Conservation (phyloP, 371 early-diverging fungal species). For the Ordospora pajunii region DNA sequence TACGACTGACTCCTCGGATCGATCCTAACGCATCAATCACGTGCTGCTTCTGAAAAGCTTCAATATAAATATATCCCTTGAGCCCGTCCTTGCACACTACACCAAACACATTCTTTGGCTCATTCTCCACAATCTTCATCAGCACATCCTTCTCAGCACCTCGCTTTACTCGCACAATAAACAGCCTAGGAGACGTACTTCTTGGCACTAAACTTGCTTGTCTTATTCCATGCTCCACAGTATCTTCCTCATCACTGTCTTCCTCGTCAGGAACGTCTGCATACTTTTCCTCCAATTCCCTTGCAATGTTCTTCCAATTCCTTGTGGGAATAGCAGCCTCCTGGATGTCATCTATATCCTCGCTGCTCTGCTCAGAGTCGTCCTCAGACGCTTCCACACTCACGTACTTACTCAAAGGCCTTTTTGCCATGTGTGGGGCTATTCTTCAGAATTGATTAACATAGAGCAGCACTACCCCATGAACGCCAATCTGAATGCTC, state of each 20-base stretch:
- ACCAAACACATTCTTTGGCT: background rate
- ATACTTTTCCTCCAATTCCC: constrained; percentile 54
- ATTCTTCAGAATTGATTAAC: background rate
- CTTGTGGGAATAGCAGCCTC: background rate
- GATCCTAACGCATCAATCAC: constrained; percentile 70
- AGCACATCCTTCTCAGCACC: constrained; percentile 53
- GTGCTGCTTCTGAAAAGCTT: constrained; percentile 72
- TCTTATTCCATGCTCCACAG: background rate
- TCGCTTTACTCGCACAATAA: constrained; percentile 52
- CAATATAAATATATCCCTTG: constrained; percentile 86
- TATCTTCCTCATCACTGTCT: constrained; percentile 38
- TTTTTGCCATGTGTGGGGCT: constrained; percentile 15
- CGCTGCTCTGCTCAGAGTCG: constrained; percentile 19
- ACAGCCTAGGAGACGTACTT: constrained; percentile 52
- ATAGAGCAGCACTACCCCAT: background rate
- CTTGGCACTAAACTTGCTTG: constrained; percentile 55
- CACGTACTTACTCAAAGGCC: constrained; percentile 43
- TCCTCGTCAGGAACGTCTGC: constrained; percentile 16
- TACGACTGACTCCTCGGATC: constrained; percentile 67
- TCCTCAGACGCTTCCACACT: constrained; percentile 57
- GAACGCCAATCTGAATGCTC: background rate
- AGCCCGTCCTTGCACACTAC: constrained; percentile 73
- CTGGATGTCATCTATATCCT: constrained; percentile 18
- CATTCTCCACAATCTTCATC: constrained; percentile 35
- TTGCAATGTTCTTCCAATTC: constrained; percentile 42